Evolutionary conservation across 1,284 basidiomycete species (phyloP).

Genomic region (Malassezia brasiliensis): DNA sequence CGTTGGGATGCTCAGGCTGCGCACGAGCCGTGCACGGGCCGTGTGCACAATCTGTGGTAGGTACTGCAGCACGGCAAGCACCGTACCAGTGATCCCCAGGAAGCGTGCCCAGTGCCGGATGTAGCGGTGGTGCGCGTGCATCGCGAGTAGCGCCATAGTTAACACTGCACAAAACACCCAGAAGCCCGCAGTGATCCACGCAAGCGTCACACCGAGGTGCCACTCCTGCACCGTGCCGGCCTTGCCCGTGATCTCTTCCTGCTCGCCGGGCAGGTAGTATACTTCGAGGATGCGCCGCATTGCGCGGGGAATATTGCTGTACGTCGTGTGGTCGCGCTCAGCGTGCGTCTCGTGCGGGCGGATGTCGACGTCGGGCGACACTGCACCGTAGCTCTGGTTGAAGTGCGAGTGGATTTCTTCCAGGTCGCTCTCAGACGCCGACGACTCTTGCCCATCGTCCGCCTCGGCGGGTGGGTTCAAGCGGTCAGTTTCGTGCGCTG

Average conservation of each 20-base stretch:
- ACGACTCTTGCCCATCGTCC: slow-evolving; percentile 22
- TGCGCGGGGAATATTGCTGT: slow-evolving; percentile 4
- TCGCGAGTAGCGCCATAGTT: neutral
- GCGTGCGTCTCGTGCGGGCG: slow-evolving; percentile 4
- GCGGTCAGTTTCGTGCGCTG: neutral
- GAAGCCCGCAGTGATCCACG: slow-evolving; percentile 64
- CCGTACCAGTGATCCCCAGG: slow-evolving; percentile 69
- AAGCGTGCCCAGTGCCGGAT: slow-evolving; percentile 63
- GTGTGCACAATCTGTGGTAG: slow-evolving; percentile 76
- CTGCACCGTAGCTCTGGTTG: slow-evolving; percentile 32
- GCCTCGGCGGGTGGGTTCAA: neutral
- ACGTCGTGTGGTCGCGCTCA: neutral
- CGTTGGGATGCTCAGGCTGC: slow-evolving; percentile 81
- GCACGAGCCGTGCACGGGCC: slow-evolving; percentile 67
- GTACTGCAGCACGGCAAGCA: slow-evolving; percentile 73
- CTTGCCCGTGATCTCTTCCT: slow-evolving; percentile 7
- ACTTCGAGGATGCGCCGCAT: slow-evolving; percentile 17
- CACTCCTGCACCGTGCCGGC: slow-evolving; percentile 55
- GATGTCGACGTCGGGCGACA: neutral
- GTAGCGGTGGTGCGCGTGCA: neutral
- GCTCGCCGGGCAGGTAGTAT: slow-evolving; percentile 9
- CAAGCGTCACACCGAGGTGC: slow-evolving; percentile 63
- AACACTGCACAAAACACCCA: slow-evolving; percentile 55
- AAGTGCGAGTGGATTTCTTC: slow-evolving; percentile 44
- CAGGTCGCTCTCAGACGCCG: slow-evolving; percentile 37